phyloP scores from a whole-genome alignment of 139 green algal genomes.

The Microglena sp. region DNA sequence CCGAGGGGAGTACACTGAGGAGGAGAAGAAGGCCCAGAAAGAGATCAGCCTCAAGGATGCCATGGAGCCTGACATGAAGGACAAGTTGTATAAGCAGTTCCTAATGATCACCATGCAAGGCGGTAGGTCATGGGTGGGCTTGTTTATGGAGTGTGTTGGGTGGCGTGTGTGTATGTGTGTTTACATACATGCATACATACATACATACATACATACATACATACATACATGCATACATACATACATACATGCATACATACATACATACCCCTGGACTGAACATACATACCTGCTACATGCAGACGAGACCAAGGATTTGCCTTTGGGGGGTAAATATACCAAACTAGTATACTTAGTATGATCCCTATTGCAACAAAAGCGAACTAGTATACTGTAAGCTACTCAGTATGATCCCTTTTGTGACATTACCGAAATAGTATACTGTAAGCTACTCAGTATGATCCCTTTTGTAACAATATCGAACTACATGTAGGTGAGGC shows the following conservation, averaged over 20 bases:
- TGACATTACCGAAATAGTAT: too few species aligned
- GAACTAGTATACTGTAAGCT: too few species aligned
- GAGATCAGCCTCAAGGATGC: constrained; percentile 86
- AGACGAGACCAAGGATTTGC: too few species aligned
- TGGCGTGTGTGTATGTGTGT: too few species aligned
- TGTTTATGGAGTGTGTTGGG: neutral
- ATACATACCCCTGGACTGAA: neutral
- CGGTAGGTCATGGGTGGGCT: neutral
- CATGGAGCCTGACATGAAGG: constrained; percentile 13
- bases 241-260: neutral
- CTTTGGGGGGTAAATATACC: too few species aligned
- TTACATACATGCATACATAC: neutral
- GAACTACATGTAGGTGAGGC: too few species aligned
- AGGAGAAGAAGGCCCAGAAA: constrained; percentile 73
- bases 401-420: too few species aligned
- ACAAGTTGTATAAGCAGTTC: constrained; percentile 92
- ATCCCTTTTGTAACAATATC: too few species aligned
- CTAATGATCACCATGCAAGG: constrained; percentile 83
- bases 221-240: neutral
- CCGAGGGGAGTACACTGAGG: constrained; percentile 38
- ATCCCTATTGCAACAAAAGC: too few species aligned
- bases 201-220: neutral
- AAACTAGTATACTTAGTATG: too few species aligned
- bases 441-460: too few species aligned
- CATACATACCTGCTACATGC: neutral